phyloP scores from a whole-genome alignment of 495 filamentous ascomycete species.

The Neurospora sublineolata region DNA sequence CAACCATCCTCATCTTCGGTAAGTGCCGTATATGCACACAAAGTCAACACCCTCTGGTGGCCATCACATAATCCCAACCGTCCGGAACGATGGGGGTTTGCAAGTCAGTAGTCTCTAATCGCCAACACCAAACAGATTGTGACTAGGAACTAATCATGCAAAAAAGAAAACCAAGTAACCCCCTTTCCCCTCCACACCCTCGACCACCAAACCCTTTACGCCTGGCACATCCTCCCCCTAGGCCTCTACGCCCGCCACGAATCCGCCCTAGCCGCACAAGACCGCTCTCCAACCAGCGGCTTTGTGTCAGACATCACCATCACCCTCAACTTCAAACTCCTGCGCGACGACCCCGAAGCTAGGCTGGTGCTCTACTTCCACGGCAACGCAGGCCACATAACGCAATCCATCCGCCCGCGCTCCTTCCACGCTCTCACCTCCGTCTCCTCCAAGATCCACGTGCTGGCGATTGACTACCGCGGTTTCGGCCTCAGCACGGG shows the following conservation, averaged over 20 bases:
- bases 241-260: constrained; percentile 50
- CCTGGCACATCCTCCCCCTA: constrained; percentile 65
- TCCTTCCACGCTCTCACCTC: constrained; percentile 53
- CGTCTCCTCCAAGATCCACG: constrained; percentile 41
- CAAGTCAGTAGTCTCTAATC: constrained; percentile 41
- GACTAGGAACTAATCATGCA: too few species aligned
- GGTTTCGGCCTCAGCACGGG: constrained; percentile 79
- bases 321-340: constrained; percentile 45
- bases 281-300: constrained; percentile 17
- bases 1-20: background rate
- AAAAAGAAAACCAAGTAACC: constrained; percentile 52
- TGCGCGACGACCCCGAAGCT: constrained; percentile 50
- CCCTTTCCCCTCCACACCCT: constrained; percentile 50
- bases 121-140: background rate
- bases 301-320: constrained; percentile 43
- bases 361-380: constrained; percentile 49
- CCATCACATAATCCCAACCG: constrained; percentile 48
- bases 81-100: constrained; percentile 71
- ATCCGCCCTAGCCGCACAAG: constrained; percentile 35
- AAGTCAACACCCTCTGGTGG: constrained; percentile 56
- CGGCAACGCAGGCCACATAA: constrained; percentile 54
- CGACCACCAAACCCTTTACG: constrained; percentile 48
- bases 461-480: constrained; percentile 73
- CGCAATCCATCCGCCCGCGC: constrained; percentile 47
- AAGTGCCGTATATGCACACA: constrained; percentile 55